Percentiles rank a stretch among this genome's conserved stretches.
phyloP scores from a whole-genome alignment of 202 grass and related monocot genomes.

The Zizania palustris region DNA sequence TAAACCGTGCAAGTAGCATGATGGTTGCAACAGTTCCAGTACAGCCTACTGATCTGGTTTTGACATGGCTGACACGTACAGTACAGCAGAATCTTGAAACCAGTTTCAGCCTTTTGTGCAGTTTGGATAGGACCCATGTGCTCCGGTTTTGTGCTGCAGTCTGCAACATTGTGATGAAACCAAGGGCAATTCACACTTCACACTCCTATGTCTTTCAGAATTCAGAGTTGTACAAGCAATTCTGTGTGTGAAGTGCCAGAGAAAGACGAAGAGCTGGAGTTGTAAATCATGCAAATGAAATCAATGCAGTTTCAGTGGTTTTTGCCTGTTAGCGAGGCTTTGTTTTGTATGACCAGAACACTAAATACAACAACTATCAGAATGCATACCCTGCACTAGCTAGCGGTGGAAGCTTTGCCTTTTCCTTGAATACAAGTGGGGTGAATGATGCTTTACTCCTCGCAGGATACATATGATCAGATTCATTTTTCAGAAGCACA shows the following conservation, averaged over 20 bases:
- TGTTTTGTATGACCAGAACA: neutral
- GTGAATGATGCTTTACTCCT: conserved; percentile 40
- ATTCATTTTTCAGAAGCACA: conserved; percentile 15
- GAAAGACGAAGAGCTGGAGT: neutral
- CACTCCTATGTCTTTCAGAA: neutral
- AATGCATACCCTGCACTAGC: neutral
- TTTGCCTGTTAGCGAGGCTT: neutral
- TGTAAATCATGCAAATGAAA: neutral
- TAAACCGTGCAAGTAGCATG: neutral
- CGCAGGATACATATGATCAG: conserved; percentile 35
- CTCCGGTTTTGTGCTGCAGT: neutral
- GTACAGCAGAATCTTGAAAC: conserved; percentile 21
- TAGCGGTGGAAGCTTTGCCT: neutral
- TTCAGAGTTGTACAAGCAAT: neutral
- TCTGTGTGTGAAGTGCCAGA: neutral
- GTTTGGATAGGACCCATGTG: neutral
- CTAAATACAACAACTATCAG: neutral
- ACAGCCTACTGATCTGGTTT: neutral
- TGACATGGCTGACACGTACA: conserved; percentile 9
- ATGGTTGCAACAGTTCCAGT: conserved; percentile 15
- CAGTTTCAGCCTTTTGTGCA: neutral
- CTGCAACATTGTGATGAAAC: neutral
- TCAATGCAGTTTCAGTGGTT: neutral
- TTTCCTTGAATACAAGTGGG: neutral
- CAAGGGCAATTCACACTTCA: neutral